Evolutionary conservation across 345 rosid genomes (phyloP), one percentile per base, ranked within the genome.

Genomic region (Turritis glabra): DNA sequence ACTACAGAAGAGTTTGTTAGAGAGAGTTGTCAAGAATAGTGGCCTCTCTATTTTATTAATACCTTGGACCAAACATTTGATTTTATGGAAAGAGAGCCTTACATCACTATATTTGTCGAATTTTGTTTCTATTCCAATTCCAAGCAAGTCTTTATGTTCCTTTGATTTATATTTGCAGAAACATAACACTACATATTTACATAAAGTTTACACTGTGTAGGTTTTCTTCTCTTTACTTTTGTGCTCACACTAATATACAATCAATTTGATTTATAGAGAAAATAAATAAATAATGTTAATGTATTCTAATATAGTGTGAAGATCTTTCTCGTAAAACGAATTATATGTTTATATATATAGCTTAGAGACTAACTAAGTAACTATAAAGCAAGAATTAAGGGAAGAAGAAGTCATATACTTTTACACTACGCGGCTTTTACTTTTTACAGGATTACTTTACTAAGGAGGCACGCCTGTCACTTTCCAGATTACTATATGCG

Each of bases 1-100:
- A 67, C 12, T 51, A 30, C n/a, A 41, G 21, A 26, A 50, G 41
- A 48, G 79, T 75, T 75, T 75, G 79, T 67, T 75, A 59, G 48
- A 40, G 37, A 59, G 62, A 7, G 62, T 59, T 67, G 69, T 75
- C 74, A 75, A 67, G 46, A 75, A 75, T 75, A 75, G 74, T 51
- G 79, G 74, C 69, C 22, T 59, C 5, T 46, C 1, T n/a, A 19
- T 60, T 30, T 33, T 21, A 21, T 51, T 30, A 67, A 40, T 23
- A n/a, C 47, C 22, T 75, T 59, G 48, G 46, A 59, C 74, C 56
- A 61, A 60, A 61, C 74, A 22, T 69, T 76, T 76, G 69, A 51
- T 68, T 67, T 68, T 51, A 1, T 30, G 43, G 15, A 75, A 21
- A 67, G 15, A 51, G n/a, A 35, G 6, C 26, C 26, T 56, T 26